phyloP scores from a whole-genome alignment of 2,329 filamentous ascomycete species.

The Dothistroma pini region DNA sequence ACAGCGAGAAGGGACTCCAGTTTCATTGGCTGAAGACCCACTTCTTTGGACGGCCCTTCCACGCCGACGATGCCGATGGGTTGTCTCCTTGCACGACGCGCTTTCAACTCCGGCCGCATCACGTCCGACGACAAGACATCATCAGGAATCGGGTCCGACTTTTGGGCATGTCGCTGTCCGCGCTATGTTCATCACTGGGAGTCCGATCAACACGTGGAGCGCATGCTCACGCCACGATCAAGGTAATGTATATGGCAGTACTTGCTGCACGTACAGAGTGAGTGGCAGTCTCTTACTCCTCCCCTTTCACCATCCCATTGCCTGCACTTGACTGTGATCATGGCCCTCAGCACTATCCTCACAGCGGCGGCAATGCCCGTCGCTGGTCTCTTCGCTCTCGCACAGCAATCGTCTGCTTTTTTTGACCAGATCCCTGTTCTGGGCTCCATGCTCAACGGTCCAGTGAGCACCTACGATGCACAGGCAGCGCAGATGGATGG shows the following conservation, averaged over 20 bases:
- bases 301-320: not conserved
- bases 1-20: not conserved
- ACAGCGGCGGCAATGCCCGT: slow-evolving; percentile 1
- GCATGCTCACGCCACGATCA: not conserved
- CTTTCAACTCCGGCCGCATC: not conserved
- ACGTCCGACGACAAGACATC: not conserved
- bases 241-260: not conserved
- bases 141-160: not conserved
- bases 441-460: not conserved
- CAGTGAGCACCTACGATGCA: not conserved
- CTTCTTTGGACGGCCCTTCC: not conserved
- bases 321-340: slow-evolving; percentile 1
- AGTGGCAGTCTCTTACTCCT: not conserved
- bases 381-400: not conserved
- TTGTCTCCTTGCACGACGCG: not conserved
- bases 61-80: not conserved
- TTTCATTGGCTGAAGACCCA: not conserved
- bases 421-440: not conserved
- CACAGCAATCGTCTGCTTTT: not conserved
- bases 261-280: not conserved
- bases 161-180: not conserved
- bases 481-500: not conserved
- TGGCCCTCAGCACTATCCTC: not conserved
- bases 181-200: not conserved
- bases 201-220: not conserved